Base-by-base conservation (phyloP, 75 land plant genomes). In the Picea sitchensis region DNA sequence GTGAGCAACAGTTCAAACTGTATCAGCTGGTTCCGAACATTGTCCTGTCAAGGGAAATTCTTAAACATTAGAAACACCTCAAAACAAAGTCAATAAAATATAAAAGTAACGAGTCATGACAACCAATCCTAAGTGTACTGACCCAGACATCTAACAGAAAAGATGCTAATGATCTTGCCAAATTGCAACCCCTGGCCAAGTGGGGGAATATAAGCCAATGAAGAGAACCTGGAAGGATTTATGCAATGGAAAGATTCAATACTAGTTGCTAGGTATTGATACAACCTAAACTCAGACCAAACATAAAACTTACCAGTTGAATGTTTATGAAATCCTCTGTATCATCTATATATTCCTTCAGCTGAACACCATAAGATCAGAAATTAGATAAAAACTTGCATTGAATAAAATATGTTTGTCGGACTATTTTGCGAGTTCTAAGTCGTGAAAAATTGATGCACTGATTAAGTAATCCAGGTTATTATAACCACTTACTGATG, bases 241-340 rank as follows among this genome's bases (percentile, higher is more conserved):
- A 44, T n/a, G 21, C 51, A 71, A 71, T 1, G n/a, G 74, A 21
- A 71, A 44, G 51, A 47, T 44, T 20, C n/a, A 71, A 44, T 32
- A 18, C 73, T 47, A 71, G 51, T 41, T 65, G 51, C 73, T 44
- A 76, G 26, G 68, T 8, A 17, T 23, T 38, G 20, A 32, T 18
- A 23, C 34, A 80, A 61, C 14, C 65, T 44, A 80, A 26, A 65
- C 12, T 32, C 76, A 8, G 69, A 82, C 41, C 30, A 18, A 61
- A 72, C 11, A 51, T 9, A 1, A 20, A 61, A 72, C 87, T 65
- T 88, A 95, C 98, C 97, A 96, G 84, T 80, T 96, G 91, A 76
- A 96, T 96, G 85, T 96, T 94, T 73, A 96, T 96, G 71, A 94
- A 96, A 80, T 96, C 98, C 77, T 96, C 97, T 17, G 96, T 91